These are phyloP conservation scores for Neurospora tetrasperma DNA, from an alignment of 495 filamentous ascomycete genomes.

Conservation along the genomic window DNA sequence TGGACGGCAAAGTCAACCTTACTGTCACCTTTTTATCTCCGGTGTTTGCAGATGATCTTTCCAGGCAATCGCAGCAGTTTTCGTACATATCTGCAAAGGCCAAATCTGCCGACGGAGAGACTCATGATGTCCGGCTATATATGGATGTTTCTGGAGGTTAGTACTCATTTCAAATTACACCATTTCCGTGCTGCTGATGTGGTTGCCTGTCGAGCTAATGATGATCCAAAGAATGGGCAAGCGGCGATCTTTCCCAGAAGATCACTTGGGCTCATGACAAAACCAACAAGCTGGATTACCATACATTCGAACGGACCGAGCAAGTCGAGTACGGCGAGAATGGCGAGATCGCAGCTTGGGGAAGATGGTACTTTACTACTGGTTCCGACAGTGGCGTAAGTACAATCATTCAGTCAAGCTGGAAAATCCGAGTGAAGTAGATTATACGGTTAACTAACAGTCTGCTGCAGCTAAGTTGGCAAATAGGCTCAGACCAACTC, in stretches of 20 bases:
- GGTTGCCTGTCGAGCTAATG: conserved; percentile 14
- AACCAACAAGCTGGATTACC: conserved; percentile 31
- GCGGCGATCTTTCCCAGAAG: conserved; percentile 27
- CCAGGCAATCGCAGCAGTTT: conserved; percentile 77
- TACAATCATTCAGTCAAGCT: not conserved
- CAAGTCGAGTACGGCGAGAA: conserved; percentile 62
- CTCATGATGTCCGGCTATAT: conserved; percentile 66
- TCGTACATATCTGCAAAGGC: conserved; percentile 74
- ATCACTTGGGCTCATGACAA: conserved; percentile 31
- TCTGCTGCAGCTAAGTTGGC: conserved; percentile 36
- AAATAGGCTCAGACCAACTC: conserved; percentile 55
- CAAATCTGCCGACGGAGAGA: conserved; percentile 38
- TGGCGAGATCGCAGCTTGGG: conserved; percentile 75
- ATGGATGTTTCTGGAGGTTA: conserved; percentile 77
- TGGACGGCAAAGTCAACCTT: conserved; percentile 55
- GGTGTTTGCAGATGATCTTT: conserved; percentile 75
- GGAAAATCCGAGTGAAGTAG: not conserved
- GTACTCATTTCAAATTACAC: conserved; percentile 40
- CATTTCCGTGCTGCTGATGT: conserved; percentile 33
- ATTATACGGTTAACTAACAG: conserved; percentile 5
- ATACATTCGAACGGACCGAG: conserved; percentile 47
- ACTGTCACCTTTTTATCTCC: conserved; percentile 79
- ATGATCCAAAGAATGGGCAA: conserved; percentile 31
- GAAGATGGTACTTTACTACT: conserved; percentile 64
- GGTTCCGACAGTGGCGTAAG: conserved; percentile 25